Evolutionary conservation across 495 filamentous ascomycete genomes (phyloP).

Genomic region (Daldinia grandis): DNA sequence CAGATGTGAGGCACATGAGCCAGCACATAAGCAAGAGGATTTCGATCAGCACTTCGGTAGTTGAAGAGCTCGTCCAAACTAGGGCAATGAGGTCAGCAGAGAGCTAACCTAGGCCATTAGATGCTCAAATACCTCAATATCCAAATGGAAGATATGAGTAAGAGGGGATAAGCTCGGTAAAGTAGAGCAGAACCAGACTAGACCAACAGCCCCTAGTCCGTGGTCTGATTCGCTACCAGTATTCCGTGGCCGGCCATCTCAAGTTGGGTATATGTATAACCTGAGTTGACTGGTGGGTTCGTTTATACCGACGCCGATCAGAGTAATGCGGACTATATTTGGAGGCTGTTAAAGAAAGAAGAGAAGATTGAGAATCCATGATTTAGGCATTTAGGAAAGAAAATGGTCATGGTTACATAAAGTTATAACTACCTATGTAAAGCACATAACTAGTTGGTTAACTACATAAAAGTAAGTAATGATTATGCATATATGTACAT

Average conservation of each 20-base stretch:
- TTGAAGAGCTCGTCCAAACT: conserved; percentile 21
- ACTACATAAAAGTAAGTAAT: no score
- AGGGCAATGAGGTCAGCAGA: conserved; percentile 11
- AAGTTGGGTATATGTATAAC: neutral
- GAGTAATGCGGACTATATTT: conserved; percentile 6
- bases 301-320: neutral
- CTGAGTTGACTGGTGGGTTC: conserved; percentile 6
- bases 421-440: no score
- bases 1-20: conserved; percentile 14
- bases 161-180: conserved; percentile 31
- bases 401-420: neutral
- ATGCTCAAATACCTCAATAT: conserved; percentile 16
- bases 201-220: neutral
- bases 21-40: conserved; percentile 12
- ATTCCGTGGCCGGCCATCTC: conserved; percentile 5
- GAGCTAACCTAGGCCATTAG: neutral
- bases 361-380: neutral
- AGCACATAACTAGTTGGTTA: no score
- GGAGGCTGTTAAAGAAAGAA: neutral
- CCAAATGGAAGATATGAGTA: conserved; percentile 9
- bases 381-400: neutral
- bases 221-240: conserved; percentile 22
- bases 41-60: conserved; percentile 19
- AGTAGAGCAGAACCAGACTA: neutral
- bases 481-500: no score